Evolutionary conservation across 129 eudicot genomes (phyloP).

Genomic region (Lonicera japonica): DNA sequence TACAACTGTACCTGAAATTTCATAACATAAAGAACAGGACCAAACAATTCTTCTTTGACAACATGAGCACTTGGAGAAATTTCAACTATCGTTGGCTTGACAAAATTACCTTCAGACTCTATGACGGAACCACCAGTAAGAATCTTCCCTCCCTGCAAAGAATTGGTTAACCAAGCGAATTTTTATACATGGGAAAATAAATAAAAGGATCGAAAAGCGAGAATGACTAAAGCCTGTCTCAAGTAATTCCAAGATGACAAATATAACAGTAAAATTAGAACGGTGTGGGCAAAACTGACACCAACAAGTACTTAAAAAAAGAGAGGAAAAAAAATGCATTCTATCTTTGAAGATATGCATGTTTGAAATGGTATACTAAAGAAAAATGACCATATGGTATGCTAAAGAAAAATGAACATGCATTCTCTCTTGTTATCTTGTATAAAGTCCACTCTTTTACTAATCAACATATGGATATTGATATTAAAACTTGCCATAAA

Average conservation of each 20-base stretch:
- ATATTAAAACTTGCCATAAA: not conserved
- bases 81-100: constrained; percentile 87
- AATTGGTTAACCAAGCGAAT: constrained; percentile 7
- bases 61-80: constrained; percentile 66
- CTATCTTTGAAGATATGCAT: too few species aligned
- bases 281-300: too few species aligned
- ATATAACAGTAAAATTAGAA: too few species aligned
- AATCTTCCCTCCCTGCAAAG: constrained; percentile 87
- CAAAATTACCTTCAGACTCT: constrained; percentile 92
- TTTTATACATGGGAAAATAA: not conserved
- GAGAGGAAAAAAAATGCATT: too few species aligned
- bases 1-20: constrained; percentile 59
- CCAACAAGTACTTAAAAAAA: too few species aligned
- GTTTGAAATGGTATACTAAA: too few species aligned
- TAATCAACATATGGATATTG: too few species aligned
- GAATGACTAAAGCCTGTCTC: not conserved
- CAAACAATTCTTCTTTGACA: constrained; percentile 90
- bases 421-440: not conserved
- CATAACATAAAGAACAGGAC: constrained; percentile 81
- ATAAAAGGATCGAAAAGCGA: not conserved
- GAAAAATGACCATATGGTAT: too few species aligned
- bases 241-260: not conserved
- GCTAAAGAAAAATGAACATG: too few species aligned
- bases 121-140: constrained; percentile 69
- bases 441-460: too few species aligned